phyloP scores from a whole-genome alignment of 2,329 filamentous ascomycete species.

The Talaromyces atroroseus region DNA sequence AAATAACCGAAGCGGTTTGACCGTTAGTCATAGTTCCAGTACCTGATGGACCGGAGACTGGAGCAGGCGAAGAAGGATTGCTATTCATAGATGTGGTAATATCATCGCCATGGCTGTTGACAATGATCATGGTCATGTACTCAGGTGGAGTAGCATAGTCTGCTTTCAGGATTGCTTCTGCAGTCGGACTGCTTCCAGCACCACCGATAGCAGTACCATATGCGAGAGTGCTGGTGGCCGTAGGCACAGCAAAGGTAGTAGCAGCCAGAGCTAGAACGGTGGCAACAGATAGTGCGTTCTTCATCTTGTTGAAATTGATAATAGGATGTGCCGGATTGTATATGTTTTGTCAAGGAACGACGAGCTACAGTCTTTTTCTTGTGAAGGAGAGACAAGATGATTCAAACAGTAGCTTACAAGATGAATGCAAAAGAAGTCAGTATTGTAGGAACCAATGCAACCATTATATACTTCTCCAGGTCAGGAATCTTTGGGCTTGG shows the following conservation, averaged over 20 bases:
- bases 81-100: conserved; percentile 10
- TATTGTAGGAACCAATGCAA: background rate
- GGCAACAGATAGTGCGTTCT: background rate
- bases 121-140: conserved; percentile 9
- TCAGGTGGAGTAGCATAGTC: conserved; percentile 7
- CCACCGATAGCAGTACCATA: conserved; percentile 1
- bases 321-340: background rate
- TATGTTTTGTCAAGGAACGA: background rate
- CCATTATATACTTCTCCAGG: background rate
- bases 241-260: background rate
- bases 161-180: background rate
- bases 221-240: background rate
- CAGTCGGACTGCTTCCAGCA: background rate
- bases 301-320: background rate
- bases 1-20: background rate
- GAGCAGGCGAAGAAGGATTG: background rate
- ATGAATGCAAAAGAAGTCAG: background rate
- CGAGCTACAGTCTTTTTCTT: background rate
- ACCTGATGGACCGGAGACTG: background rate
- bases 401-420: background rate
- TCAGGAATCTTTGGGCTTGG: background rate
- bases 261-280: conserved; percentile 2
- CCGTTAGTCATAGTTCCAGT: conserved; percentile 8
- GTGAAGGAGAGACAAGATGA: background rate
- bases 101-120: conserved; percentile 4